phyloP scores from a whole-genome alignment of 129 eudicot species.

The Erigeron canadensis region DNA sequence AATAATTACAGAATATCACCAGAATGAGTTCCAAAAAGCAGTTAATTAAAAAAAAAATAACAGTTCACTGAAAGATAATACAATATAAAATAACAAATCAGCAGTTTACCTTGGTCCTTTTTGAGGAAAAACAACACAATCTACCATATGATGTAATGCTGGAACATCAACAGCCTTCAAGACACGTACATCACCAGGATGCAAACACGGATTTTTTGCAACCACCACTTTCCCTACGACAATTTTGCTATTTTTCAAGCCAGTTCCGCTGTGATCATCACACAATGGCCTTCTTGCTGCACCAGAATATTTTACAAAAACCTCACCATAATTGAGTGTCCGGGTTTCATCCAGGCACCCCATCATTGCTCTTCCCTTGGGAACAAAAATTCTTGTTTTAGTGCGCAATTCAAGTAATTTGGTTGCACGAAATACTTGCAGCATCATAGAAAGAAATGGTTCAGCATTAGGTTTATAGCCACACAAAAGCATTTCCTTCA shows the following conservation, averaged over 20 bases:
- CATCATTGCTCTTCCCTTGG: slow-evolving; percentile 74
- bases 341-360: slow-evolving; percentile 85
- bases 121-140: slow-evolving; percentile 77
- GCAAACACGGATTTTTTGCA: slow-evolving; percentile 90
- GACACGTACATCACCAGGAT: slow-evolving; percentile 81
- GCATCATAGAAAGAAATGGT: slow-evolving; percentile 89
- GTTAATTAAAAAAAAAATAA: not conserved
- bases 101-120: slow-evolving; percentile 58
- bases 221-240: slow-evolving; percentile 56
- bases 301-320: slow-evolving; percentile 71
- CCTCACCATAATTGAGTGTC: slow-evolving; percentile 76
- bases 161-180: slow-evolving; percentile 63
- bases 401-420: slow-evolving; percentile 68
- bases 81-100: not conserved
- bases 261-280: slow-evolving; percentile 24
- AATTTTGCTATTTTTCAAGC: slow-evolving; percentile 14
- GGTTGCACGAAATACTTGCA: slow-evolving; percentile 72
- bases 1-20: slow-evolving; percentile 16
- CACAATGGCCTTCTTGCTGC: slow-evolving; percentile 36
- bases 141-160: slow-evolving; percentile 69
- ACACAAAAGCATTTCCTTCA: slow-evolving; percentile 76
- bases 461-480: slow-evolving; percentile 77
- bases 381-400: slow-evolving; percentile 61
- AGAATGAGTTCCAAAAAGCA: not conserved
- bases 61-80: no score